Percentiles rank a stretch among this genome's conserved stretches.
Conservation (phyloP, 257 asterid species). For the Rubia yunnanensis region DNA sequence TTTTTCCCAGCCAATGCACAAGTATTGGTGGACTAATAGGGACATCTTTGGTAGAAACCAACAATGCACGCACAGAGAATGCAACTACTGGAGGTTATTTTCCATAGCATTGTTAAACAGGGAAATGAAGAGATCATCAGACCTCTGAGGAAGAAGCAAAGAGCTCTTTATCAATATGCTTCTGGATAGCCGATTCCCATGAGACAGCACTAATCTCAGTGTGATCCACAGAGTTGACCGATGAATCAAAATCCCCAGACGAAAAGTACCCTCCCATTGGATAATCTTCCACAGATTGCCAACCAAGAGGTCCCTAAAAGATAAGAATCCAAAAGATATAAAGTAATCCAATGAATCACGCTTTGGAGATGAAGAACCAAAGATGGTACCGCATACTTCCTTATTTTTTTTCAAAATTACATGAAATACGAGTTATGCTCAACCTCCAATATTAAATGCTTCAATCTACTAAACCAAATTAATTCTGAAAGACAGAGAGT, state of each 20-base stretch:
- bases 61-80: neutral
- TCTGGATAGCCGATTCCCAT: slow-evolving; percentile 94
- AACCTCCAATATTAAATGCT: neutral
- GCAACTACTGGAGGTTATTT: neutral
- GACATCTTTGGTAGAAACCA: neutral
- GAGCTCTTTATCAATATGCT: slow-evolving; percentile 83
- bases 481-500: neutral
- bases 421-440: neutral
- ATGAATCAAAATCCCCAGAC: slow-evolving; percentile 56
- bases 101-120: neutral
- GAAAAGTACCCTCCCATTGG: slow-evolving; percentile 57
- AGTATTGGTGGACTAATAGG: neutral
- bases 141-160: slow-evolving; percentile 84
- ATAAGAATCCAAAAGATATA: slow-evolving; percentile 18
- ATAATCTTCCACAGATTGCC: slow-evolving; percentile 73
- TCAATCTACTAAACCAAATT: neutral
- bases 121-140: slow-evolving; percentile 8
- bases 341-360: slow-evolving; percentile 2
- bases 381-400: neutral
- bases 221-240: slow-evolving; percentile 53
- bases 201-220: slow-evolving; percentile 70
- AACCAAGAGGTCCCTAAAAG: slow-evolving; percentile 83
- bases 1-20: neutral
- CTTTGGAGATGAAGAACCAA: neutral
- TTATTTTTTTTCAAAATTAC: neutral